A percentile compares a stretch with the other conserved stretches of the same genome.
Conservation (phyloP, 2,329 filamentous ascomycete species). For the Neonectria hederae region DNA sequence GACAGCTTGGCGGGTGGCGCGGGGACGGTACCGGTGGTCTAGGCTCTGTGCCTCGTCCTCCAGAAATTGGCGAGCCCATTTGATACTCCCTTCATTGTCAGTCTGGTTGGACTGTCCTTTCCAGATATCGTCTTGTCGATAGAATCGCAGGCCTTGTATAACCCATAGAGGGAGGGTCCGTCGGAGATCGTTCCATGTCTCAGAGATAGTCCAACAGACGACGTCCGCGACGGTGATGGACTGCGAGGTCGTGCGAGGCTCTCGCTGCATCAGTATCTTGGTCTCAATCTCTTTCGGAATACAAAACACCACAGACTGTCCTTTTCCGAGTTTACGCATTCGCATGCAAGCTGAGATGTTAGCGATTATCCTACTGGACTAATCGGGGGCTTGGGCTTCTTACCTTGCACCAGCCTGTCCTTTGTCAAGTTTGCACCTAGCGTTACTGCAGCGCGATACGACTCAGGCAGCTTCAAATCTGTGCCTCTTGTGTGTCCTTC, state of each 20-base stretch:
- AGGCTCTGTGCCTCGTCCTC: constrained; percentile 65
- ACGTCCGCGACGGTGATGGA: constrained; percentile 63
- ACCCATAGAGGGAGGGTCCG: constrained; percentile 53
- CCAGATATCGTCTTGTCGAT: constrained; percentile 53
- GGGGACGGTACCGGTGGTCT: constrained; percentile 61
- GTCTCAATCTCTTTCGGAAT: constrained; percentile 66
- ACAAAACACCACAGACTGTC: constrained; percentile 72
- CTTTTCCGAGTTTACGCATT: constrained; percentile 74
- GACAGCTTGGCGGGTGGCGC: background rate
- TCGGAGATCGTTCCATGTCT: constrained; percentile 28
- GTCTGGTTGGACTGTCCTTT: background rate
- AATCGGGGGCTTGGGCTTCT: constrained; percentile 28
- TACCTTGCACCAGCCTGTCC: constrained; percentile 74
- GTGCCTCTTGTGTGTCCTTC: constrained; percentile 76
- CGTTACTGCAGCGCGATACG: constrained; percentile 73
- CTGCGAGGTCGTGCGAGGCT: accelerated
- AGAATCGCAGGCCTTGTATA: constrained; percentile 41
- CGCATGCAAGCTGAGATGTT: constrained; percentile 68
- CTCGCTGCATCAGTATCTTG: constrained; percentile 53
- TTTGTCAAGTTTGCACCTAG: constrained; percentile 73
- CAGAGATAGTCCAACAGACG: constrained; percentile 64
- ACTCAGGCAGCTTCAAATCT: constrained; percentile 68
- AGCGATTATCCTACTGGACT: background rate
- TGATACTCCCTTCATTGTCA: background rate
- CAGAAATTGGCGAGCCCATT: constrained; percentile 55